phyloP scores from a whole-genome alignment of 176 grass and related monocot species.

The Tuctoria greenei region DNA sequence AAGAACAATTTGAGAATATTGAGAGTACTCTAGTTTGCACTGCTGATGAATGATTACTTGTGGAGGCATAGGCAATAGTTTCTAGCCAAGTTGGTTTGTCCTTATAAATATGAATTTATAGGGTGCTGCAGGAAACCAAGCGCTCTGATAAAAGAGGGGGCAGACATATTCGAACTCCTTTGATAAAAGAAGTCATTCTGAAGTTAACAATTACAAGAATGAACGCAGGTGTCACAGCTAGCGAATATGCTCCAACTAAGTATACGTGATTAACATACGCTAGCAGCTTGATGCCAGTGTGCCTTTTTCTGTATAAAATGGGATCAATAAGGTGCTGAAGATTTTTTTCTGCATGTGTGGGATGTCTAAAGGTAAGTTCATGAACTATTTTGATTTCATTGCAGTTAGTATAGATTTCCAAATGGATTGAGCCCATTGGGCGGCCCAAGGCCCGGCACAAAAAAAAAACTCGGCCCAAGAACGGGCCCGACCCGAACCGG shows the following conservation, averaged over 20 bases:
- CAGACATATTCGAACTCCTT: conserved; percentile 34
- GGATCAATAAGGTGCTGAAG: conserved; percentile 22
- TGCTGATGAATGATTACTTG: conserved; percentile 23
- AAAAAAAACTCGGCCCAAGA: too few relatives aligned
- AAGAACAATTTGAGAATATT: too few relatives aligned
- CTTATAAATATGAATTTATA: conserved; percentile 24
- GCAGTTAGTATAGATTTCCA: conserved; percentile 13
- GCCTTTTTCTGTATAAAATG: conserved; percentile 47
- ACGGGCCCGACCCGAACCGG: too few relatives aligned
- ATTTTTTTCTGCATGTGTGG: conserved; percentile 17
- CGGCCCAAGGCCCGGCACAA: too few relatives aligned
- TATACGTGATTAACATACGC: conserved; percentile 45
- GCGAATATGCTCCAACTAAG: conserved; percentile 58
- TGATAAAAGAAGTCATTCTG: conserved; percentile 18
- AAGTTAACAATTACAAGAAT: conserved; percentile 38
- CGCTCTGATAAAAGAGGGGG: conserved; percentile 35
- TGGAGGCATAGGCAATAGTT: conserved; percentile 34
- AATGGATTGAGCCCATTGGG: too few relatives aligned
- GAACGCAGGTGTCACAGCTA: conserved; percentile 45
- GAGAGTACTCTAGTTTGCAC: not conserved
- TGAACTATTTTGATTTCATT: not conserved
- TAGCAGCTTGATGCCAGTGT: conserved; percentile 44
- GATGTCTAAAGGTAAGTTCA: not conserved
- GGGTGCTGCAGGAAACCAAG: conserved; percentile 8
- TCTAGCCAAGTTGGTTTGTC: conserved; percentile 25